Base-by-base conservation (phyloP, 2,329 filamentous ascomycete species). In the Penicillium sp. region DNA sequence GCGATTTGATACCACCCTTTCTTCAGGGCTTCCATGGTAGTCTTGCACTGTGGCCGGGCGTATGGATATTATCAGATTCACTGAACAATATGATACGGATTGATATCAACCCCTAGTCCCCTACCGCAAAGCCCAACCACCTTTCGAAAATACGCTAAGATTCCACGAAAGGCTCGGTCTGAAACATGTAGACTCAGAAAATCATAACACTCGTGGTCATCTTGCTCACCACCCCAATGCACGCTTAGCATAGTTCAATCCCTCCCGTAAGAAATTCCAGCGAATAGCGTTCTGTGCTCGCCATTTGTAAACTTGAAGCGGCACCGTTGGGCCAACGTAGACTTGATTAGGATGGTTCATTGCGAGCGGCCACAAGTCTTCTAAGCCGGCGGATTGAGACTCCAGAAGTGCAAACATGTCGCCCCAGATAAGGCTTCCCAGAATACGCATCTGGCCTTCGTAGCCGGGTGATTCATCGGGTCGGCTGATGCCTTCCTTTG, bases 401-500 rank as follows among this genome's bases (percentile, higher is more conserved):
- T 41, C 50, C 1, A 62, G 28, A 54, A 60, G 35, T 2, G 67
- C 63, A 38, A 62, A 66, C 15, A 71, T 17, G 31, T 71, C 68
- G 35, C 61, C 62, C 67, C 67, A 70, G 20, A 71, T 54, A 7
- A 71, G 59, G 39, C 64, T 65, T 41, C 64, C 65, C 37, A 66
- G 48, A 31, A 70, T 61, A 14, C 65, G 67, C 61, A 70, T 60
- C n/a, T 54, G 57, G 5, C 67, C 67, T 0, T 38, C 35, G 28
- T 64, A 71, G 7, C 65, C 10, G 49, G 17, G 31, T 56, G 55
- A 38, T 25, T 52, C 34, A 12, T 52, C 34, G 2, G 31, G 49
- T 20, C 28, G 34, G 20, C 14, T 17, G 20, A 14, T 12, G 28
- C 25, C 22, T 4, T 47, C 34, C 3, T 47, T 15, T 2, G 43